Conservation (phyloP, 129 eudicot species). For the Lonicera japonica region DNA sequence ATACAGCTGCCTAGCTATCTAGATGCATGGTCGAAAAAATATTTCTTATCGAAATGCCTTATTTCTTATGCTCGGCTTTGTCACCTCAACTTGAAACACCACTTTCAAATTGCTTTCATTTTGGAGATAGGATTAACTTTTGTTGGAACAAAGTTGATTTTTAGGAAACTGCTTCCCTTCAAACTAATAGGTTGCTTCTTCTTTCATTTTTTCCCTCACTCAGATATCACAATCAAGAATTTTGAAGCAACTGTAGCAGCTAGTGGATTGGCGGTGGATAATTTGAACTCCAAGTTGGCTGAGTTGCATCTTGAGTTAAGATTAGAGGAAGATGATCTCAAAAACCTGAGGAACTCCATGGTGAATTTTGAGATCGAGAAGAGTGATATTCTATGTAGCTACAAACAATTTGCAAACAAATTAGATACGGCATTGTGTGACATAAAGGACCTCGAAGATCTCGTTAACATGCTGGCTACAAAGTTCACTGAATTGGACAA, state of each 20-base stretch:
- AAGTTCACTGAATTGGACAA: constrained; percentile 55
- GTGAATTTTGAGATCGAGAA: constrained; percentile 55
- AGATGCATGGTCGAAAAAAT: neutral
- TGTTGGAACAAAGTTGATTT: neutral
- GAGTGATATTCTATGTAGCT: constrained; percentile 41
- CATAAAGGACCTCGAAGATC: constrained; percentile 53
- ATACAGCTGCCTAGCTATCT: neutral
- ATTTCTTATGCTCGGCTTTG: neutral
- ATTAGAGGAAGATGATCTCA: constrained; percentile 53
- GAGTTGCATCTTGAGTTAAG: constrained; percentile 45
- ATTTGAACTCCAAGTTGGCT: constrained; percentile 46
- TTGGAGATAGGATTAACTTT: constrained; percentile 1
- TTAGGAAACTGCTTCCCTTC: constrained; percentile 3
- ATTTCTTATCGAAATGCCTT: neutral
- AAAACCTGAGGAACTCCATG: constrained; percentile 30
- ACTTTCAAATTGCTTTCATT: neutral
- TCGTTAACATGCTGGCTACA: constrained; percentile 42
- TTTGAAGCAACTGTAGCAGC: constrained; percentile 59
- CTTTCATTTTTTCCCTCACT: constrained; percentile 13
- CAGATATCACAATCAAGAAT: constrained; percentile 57
- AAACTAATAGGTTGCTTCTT: too few species aligned
- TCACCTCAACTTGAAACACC: neutral
- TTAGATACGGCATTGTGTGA: constrained; percentile 54
- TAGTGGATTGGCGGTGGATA: constrained; percentile 37
- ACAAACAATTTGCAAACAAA: constrained; percentile 32